Conservation (phyloP, 495 filamentous ascomycete genomes). For the Penicillium simplicissimum region DNA sequence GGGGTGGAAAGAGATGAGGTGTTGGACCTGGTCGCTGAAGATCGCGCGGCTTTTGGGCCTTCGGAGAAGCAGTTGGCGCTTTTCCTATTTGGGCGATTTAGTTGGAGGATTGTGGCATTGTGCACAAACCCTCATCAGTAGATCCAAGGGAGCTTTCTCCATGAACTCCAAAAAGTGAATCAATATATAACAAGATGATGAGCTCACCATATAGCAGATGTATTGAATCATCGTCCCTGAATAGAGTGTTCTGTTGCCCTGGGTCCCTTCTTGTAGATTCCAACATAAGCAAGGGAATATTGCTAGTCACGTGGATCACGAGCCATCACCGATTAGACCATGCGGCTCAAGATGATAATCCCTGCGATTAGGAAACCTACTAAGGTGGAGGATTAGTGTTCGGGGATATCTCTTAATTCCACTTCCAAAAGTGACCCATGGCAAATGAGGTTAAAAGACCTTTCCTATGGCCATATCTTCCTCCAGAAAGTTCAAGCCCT, state of each 20-base stretch:
- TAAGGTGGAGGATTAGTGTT: not conserved
- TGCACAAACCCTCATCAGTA: not conserved
- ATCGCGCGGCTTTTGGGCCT: conserved; percentile 30
- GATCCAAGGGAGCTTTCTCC: not conserved
- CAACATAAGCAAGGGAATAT: not conserved
- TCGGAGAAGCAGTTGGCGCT: conserved; percentile 37
- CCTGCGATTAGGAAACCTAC: not conserved
- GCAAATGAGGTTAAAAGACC: too few species aligned
- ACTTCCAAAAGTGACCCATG: too few species aligned
- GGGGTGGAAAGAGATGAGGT: conserved; percentile 2
- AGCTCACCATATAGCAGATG: not conserved
- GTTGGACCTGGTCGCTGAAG: conserved; percentile 14
- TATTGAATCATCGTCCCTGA: not conserved
- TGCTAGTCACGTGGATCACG: not conserved
- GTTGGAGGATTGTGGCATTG: not conserved
- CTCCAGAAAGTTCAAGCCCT: too few species aligned
- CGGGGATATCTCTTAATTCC: not conserved
- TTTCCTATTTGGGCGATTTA: conserved; percentile 36
- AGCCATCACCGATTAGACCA: not conserved
- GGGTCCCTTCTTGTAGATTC: not conserved
- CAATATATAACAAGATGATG: not conserved
- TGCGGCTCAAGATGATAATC: not conserved
- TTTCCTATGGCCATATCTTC: too few species aligned
- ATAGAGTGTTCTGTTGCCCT: not conserved
- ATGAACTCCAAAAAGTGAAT: not conserved